Conservation (phyloP, 371 early-diverging fungal species). For the Smittium culicis region DNA sequence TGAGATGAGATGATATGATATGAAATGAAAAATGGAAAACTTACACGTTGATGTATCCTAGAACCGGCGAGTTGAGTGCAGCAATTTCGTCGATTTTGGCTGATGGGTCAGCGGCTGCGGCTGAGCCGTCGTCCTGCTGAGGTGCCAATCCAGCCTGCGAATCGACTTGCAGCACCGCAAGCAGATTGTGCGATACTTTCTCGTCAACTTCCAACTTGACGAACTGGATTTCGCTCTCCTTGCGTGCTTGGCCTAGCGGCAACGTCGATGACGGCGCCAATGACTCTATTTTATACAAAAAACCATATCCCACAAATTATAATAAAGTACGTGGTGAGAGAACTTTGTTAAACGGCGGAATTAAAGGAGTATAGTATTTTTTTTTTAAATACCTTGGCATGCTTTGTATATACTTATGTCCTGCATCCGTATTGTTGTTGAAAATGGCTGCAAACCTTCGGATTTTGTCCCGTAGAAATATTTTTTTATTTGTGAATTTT, state of each 20-base stretch:
- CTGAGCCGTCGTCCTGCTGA: neutral
- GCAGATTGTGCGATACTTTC: slow-evolving; percentile 67
- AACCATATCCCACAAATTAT: neutral
- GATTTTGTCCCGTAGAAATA: slow-evolving; percentile 87
- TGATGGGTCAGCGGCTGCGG: neutral
- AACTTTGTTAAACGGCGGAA: neutral
- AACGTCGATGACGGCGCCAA: slow-evolving; percentile 83
- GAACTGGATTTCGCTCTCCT: slow-evolving; percentile 57
- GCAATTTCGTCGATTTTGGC: slow-evolving; percentile 25
- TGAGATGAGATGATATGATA: neutral
- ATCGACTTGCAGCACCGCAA: slow-evolving; percentile 56
- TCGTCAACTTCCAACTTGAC: slow-evolving; percentile 70
- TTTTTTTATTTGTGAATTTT: slow-evolving; percentile 61
- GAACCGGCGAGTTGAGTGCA: slow-evolving; percentile 49
- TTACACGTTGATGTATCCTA: slow-evolving; percentile 63
- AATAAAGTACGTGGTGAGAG: neutral
- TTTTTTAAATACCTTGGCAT: neutral
- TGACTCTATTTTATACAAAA: slow-evolving; percentile 31
- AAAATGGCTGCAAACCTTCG: slow-evolving; percentile 54
- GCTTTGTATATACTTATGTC: slow-evolving; percentile 66
- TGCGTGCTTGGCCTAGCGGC: slow-evolving; percentile 75
- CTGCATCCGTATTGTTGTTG: slow-evolving; percentile 55
- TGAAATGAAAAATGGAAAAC: slow-evolving; percentile 24
- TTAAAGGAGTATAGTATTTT: neutral
- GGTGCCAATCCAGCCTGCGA: slow-evolving; percentile 5